A percentile compares a stretch with the other conserved stretches of the same genome.
phyloP scores from a whole-genome alignment of 768 basidiomycete genomes.

The Collybia mongolica region DNA sequence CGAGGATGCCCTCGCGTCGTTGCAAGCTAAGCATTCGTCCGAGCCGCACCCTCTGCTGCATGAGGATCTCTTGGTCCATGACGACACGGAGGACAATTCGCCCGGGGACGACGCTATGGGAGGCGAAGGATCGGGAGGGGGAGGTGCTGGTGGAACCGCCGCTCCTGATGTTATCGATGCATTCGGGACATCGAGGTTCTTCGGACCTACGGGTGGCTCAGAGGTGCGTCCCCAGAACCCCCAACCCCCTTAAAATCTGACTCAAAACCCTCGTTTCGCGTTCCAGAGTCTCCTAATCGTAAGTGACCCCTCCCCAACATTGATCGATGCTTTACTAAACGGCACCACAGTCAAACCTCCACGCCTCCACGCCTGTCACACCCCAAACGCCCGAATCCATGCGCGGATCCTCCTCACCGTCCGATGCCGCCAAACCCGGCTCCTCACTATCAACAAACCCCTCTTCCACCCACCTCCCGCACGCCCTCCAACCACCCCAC shows the following conservation, averaged over 20 bases:
- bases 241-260: no score
- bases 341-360: conserved; percentile 7
- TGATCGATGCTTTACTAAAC: no score
- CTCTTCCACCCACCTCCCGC: no score
- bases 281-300: conserved; percentile 23
- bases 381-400: conserved; percentile 7
- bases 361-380: conserved; percentile 1
- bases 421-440: no score
- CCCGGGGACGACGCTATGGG: conserved; percentile 23
- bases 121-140: conserved; percentile 15
- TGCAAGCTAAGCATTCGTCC: conserved; percentile 49
- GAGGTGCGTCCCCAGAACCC: conserved; percentile 60
- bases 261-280: no score
- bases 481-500: conserved; percentile 1
- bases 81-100: conserved; percentile 17
- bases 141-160: conserved; percentile 13
- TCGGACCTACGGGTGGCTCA: conserved; percentile 65
- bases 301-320: background rate
- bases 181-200: conserved; percentile 64
- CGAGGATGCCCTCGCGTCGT: conserved; percentile 55
- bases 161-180: conserved; percentile 47
- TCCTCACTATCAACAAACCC: no score
- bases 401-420: conserved; percentile 15
- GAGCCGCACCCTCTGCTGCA: conserved; percentile 62
- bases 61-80: conserved; percentile 42